These are phyloP conservation scores for Gossypioides kirkii DNA, from an alignment of 345 rosid genomes.

Conservation along the genomic window DNA sequence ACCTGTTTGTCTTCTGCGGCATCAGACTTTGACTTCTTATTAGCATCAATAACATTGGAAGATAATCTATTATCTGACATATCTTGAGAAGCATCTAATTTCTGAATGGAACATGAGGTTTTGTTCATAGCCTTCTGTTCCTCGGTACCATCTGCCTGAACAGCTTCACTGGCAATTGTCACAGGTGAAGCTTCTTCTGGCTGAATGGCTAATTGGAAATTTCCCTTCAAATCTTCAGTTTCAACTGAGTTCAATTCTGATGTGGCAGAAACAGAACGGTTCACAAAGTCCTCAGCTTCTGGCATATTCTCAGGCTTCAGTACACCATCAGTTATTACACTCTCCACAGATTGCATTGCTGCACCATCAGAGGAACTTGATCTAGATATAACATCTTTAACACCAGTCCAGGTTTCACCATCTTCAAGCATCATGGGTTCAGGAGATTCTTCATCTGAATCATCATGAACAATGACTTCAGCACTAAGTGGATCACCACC, in stretches of 20 bases:
- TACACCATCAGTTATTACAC: slow-evolving; percentile 21
- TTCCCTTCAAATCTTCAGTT: slow-evolving; percentile 27
- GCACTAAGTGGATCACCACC: slow-evolving; percentile 87
- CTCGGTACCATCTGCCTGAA: slow-evolving; percentile 33
- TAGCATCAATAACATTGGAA: slow-evolving; percentile 32
- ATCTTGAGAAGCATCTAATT: slow-evolving; percentile 27
- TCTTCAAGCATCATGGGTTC: slow-evolving; percentile 85
- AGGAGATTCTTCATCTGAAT: slow-evolving; percentile 96
- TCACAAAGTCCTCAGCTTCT: slow-evolving; percentile 27
- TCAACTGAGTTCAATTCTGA: slow-evolving; percentile 28
- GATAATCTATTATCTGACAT: slow-evolving; percentile 28
- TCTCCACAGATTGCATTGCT: slow-evolving; percentile 25
- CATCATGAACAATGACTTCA: slow-evolving; percentile 84
- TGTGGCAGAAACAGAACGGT: slow-evolving; percentile 29
- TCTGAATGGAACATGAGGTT: slow-evolving; percentile 15
- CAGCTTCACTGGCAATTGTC: slow-evolving; percentile 23
- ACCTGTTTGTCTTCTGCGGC: slow-evolving; percentile 41
- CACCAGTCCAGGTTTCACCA: slow-evolving; percentile 44
- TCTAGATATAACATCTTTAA: slow-evolving; percentile 26
- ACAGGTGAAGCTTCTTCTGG: slow-evolving; percentile 24
- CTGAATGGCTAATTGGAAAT: slow-evolving; percentile 27
- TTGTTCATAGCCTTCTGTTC: slow-evolving; percentile 35
- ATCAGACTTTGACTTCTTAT: slow-evolving; percentile 39
- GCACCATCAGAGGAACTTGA: slow-evolving; percentile 27
- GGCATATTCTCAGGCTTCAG: slow-evolving; percentile 19